Percentiles rank a stretch among this genome's conserved stretches.
These are phyloP conservation scores for Euphorbia lathyris DNA, from an alignment of 345 rosid genomes.

Conservation along the genomic window DNA sequence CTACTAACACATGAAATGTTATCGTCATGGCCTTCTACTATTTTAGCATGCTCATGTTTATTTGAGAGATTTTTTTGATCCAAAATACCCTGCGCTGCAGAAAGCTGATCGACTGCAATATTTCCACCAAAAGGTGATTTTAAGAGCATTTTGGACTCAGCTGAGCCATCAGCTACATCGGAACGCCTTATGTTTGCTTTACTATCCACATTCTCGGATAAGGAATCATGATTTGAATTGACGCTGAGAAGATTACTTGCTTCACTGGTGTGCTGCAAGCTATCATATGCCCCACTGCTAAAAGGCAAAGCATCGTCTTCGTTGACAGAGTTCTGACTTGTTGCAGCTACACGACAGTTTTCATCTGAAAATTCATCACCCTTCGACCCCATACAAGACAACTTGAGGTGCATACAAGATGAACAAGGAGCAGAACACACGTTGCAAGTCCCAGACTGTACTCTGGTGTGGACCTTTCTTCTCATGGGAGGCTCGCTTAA, in stretches of 20 bases:
- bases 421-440: slow-evolving; percentile 82
- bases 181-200: slow-evolving; percentile 46
- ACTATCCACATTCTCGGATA: slow-evolving; percentile 61
- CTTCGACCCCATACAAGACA: slow-evolving; percentile 50
- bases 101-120: slow-evolving; percentile 28
- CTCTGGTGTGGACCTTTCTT: slow-evolving; percentile 38
- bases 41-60: slow-evolving; percentile 34
- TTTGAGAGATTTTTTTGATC: slow-evolving; percentile 34
- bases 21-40: slow-evolving; percentile 58
- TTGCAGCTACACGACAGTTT: slow-evolving; percentile 44
- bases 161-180: slow-evolving; percentile 37
- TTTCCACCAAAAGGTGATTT: slow-evolving; percentile 32
- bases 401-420: slow-evolving; percentile 67
- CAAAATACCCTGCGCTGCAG: slow-evolving; percentile 27
- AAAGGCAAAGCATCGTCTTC: slow-evolving; percentile 38
- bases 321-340: slow-evolving; percentile 55
- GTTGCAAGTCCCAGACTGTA: slow-evolving; percentile 78
- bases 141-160: slow-evolving; percentile 32
- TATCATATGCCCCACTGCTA: slow-evolving; percentile 28
- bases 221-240: slow-evolving; percentile 52
- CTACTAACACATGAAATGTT: slow-evolving; percentile 45
- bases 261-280: slow-evolving; percentile 46
- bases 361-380: slow-evolving; percentile 63
- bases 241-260: slow-evolving; percentile 52
- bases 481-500: slow-evolving; percentile 40